phyloP scores from a whole-genome alignment of 805 yeast genomes.

The Suhomyces pyralidae region DNA sequence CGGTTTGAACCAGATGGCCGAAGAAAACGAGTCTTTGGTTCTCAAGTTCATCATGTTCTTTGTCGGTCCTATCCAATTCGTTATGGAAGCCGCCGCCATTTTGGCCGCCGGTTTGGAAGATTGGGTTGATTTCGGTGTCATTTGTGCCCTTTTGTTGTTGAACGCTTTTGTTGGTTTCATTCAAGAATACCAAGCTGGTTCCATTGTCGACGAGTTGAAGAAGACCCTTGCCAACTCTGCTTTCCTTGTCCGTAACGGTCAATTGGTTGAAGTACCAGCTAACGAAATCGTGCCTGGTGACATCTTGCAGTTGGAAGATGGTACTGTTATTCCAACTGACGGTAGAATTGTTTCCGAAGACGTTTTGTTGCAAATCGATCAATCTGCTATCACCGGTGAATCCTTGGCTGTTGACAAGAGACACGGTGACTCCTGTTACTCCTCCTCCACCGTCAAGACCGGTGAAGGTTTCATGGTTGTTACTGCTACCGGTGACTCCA shows the following conservation, averaged over 20 bases:
- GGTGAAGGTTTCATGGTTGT: constrained; percentile 95
- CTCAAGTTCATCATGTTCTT: constrained; percentile 83
- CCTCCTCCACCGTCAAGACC: constrained; percentile 92
- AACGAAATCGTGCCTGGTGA: constrained; percentile 94
- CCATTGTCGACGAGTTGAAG: constrained; percentile 94
- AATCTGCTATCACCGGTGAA: constrained; percentile 97
- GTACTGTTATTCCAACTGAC: constrained; percentile 90
- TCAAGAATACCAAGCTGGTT: constrained; percentile 98
- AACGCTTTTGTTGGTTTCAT: constrained; percentile 94
- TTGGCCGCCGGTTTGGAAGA: constrained; percentile 95
- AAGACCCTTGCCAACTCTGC: constrained; percentile 93
- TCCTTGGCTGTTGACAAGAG: constrained; percentile 92
- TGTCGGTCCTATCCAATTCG: constrained; percentile 95
- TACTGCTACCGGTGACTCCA: constrained; percentile 92
- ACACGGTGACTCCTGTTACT: constrained; percentile 81
- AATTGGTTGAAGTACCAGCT: constrained; percentile 69
- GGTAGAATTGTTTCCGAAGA: constrained; percentile 87
- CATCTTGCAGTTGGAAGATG: constrained; percentile 87
- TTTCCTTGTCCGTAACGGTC: constrained; percentile 79
- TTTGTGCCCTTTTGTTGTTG: constrained; percentile 78
- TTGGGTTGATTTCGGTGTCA: constrained; percentile 99
- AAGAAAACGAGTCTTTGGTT: constrained; percentile 76
- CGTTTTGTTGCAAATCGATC: constrained; percentile 86
- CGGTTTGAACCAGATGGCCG: constrained; percentile 89
- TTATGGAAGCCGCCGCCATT: constrained; percentile 95